Evolutionary conservation across 1,284 basidiomycete species (phyloP), one percentile per base, ranked within the genome.

Genomic region (Sporisorium iseilematis-ciliati): DNA sequence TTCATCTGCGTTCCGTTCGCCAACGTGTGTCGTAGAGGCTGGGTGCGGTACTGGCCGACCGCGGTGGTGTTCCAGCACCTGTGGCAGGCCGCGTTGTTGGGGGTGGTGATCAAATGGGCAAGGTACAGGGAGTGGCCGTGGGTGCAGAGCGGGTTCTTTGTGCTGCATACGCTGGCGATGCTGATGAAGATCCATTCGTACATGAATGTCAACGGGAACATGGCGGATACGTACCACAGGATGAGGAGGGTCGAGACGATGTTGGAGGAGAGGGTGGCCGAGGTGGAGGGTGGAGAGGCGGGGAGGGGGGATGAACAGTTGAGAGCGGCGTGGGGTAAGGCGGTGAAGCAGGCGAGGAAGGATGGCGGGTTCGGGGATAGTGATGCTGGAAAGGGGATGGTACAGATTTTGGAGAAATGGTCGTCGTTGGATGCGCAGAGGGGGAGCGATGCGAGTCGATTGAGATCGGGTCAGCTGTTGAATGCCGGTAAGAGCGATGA

Each of bases 131-230:
- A 94, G 77, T 98, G 95, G 95, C 94, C 94, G 41, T 97, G 96
- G 95, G 95, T 98, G 1, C 96, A 99, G 85, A 94, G 94, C 0
- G 95, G 95, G 8, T 98, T 95, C 86, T 88, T 98, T 57, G 95
- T 94, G 0, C 87, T 98, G n/a, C 96, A 95, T 85, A 90, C 92
- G 14, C 87, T 97, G 8, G 89, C 92, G 62, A 92, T 96, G 91
- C 90, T 96, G 78, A 97, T 97, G 94, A 97, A 97, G 86, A 87
- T 97, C 88, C 95, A 98, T 86, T 97, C 94, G 18, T 99, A 98
- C 86, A 90, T 94, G 86, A 89, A 91, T 29, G 90, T 92, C 61
- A 98, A 98, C 82, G 94, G 95, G 6, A 90, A 92, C 82, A 90
- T 97, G 51, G 90, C 92, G 11, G 79, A 84, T 52, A 57, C 48